phyloP scores from a whole-genome alignment of 2,329 filamentous ascomycete species.

The Shiraia sp. region DNA sequence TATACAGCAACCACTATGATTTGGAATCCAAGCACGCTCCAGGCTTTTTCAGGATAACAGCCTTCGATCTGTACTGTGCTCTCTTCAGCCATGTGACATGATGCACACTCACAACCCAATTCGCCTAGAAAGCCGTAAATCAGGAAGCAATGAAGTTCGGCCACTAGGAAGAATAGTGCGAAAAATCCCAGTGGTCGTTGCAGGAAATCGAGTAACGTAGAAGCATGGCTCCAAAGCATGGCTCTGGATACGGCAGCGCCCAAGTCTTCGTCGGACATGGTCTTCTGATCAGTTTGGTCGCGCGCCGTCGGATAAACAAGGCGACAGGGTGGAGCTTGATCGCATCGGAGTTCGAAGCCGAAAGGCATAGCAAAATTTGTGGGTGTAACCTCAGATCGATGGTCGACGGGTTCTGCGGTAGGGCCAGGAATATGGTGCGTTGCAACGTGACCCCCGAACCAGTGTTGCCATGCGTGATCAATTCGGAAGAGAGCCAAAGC shows the following conservation, averaged over 20 bases:
- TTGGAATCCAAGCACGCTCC: too few relatives aligned
- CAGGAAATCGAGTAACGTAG: not conserved
- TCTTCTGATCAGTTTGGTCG: not conserved
- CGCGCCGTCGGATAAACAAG: conserved; percentile 4
- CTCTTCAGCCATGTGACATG: too few relatives aligned
- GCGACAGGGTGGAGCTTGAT: conserved; percentile 7
- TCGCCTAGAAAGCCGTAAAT: not conserved
- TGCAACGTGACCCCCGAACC: too few relatives aligned
- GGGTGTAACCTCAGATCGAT: too few relatives aligned
- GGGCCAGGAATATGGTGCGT: too few relatives aligned
- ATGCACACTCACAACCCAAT: too few relatives aligned
- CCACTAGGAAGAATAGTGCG: not conserved
- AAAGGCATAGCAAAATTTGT: conserved; percentile 7
- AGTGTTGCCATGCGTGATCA: too few relatives aligned
- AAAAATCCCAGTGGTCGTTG: not conserved
- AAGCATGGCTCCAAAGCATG: not conserved
- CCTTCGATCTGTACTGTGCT: too few relatives aligned
- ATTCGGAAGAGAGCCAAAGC: too few relatives aligned
- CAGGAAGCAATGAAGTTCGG: not conserved
- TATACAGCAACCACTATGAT: too few relatives aligned
- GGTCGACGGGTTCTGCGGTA: not conserved
- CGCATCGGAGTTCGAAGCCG: conserved; percentile 14
- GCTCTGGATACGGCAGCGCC: too few relatives aligned
- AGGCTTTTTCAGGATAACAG: too few relatives aligned
- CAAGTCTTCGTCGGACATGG: not conserved